Base-by-base conservation (phyloP, 768 basidiomycete species). In the Baorangia bicolor region DNA sequence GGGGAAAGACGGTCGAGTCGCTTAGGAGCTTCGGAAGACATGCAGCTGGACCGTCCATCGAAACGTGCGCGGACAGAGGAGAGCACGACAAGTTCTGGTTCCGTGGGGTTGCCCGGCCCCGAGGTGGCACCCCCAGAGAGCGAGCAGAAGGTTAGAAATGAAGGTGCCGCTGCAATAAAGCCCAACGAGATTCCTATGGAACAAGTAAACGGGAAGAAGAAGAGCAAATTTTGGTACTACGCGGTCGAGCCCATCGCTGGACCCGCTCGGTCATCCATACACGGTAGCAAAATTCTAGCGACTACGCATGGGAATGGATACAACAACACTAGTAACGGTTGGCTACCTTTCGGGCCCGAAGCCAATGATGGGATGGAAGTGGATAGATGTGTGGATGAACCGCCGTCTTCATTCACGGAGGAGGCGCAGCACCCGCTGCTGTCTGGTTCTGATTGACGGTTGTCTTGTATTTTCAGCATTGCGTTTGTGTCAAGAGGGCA, bases 181-280 rank as follows among this genome's bases (percentile, higher is more conserved):
- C 81, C 87, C 14, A 85, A 77, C 34, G 90, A 93, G 66, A 75
- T 85, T 40, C 87, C 87, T n/a, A 59, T 90, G 67, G 90, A 90
- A 55, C 81, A 86, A 56, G 78, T 90, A 23, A 84, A 82, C 33
- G 90, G 90, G 57, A 90, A 87, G 75, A 92, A 90, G 75, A 85
- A 81, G 70, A 92, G 91, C 66, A 92, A 88, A 65, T 92, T 86
- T 69, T 92, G 91, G 90, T 87, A 88, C 41, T 94, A 94, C 60
- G 91, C 91, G 20, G 88, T 93, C 25, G 91, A 93, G 62, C 87
- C 90, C 1, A 64, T 81, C 41, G 70, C 79, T 9, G 75, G 72
- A 25, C 59, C 73, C 13, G 18, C 62, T 34, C 55, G 42, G 25
- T 61, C 63, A 46, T 51, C 59, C 18, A 42, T 44, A 25, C 51